Base-by-base conservation (phyloP, 31 red algal genomes). In the Bonnemaisonia californica region DNA sequence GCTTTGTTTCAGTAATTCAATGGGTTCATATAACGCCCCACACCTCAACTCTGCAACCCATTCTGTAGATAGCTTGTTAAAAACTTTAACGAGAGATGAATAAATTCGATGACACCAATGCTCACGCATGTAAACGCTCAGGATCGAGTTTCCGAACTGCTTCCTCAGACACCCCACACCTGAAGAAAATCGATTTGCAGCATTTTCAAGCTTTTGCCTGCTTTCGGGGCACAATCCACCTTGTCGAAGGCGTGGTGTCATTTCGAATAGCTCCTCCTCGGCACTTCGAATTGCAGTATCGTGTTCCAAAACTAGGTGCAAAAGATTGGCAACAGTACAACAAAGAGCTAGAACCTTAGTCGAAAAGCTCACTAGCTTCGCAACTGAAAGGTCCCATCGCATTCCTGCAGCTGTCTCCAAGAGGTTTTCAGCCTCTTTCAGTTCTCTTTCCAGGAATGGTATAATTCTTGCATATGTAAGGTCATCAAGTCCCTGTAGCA, bases 401-500 rank as follows among this genome's bases (percentile, higher is more conserved):
- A 51, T 51, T 51, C 45, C 45, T 51, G 45, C 45, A 11, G 45
- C 45, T 51, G 45, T 11, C 16, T 7, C 45, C 45, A 51, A 51
- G 7, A 51, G 7, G 16, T 51, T 16, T 51, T 51, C 45, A 51
- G 45, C 7, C 45, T 51, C 16, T 16, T 11, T 51, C 7, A 51
- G 45, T 16, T 51, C 45, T 51, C 16, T 16, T 51, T 51, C 41
- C 36, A 73, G 11, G 23, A 47, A 73, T 18, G 37, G 38, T 22
- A 54, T 8, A 3, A 54, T 48, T 5, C 69, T 35, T 23, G 18
- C 26, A n/a, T 23, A 39, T 48, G 21, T 73, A 21, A 41, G 7
- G 7, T 11, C 27, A 34, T 83, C 71, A 31, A 83, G 39, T 62
- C n/a, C 19, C 7, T 38, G 48, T 16, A 90, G 38, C 61, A 42